phyloP scores from a whole-genome alignment of 768 basidiomycete species.

The Leccinum longicurvipes region DNA sequence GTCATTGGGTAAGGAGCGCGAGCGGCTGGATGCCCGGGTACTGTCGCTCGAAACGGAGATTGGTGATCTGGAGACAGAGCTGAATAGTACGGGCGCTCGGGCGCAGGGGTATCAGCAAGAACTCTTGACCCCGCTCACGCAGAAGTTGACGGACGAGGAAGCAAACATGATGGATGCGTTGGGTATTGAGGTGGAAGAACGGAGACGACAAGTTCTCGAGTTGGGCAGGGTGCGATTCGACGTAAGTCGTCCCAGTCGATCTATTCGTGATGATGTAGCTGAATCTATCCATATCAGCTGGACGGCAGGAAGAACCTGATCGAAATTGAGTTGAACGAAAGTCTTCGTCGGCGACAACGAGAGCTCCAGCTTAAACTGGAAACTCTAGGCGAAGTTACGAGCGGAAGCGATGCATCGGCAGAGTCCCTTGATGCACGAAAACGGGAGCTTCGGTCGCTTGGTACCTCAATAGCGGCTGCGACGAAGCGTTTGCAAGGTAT shows the following conservation, averaged over 20 bases:
- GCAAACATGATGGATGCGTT: slow-evolving; percentile 60
- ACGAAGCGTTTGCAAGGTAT: slow-evolving; percentile 61
- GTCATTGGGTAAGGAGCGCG: slow-evolving; percentile 62
- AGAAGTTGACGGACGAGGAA: slow-evolving; percentile 73
- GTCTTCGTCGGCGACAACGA: slow-evolving; percentile 72
- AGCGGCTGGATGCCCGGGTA: slow-evolving; percentile 60
- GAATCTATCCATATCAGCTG: slow-evolving; percentile 30
- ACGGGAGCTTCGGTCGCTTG: slow-evolving; percentile 67
- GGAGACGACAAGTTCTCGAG: slow-evolving; percentile 68
- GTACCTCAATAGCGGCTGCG: slow-evolving; percentile 61
- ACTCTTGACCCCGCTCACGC: slow-evolving; percentile 68
- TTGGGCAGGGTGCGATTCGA: slow-evolving; percentile 65
- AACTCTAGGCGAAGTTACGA: slow-evolving; percentile 58
- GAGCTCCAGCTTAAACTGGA: slow-evolving; percentile 79
- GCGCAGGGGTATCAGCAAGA: slow-evolving; percentile 65
- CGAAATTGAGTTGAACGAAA: slow-evolving; percentile 93
- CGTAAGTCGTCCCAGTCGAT: slow-evolving; percentile 40
- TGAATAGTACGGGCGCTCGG: slow-evolving; percentile 59
- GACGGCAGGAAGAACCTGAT: slow-evolving; percentile 74
- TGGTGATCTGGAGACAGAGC: slow-evolving; percentile 71
- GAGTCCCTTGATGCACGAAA: slow-evolving; percentile 67
- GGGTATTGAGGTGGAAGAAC: slow-evolving; percentile 70
- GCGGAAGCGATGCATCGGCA: slow-evolving; percentile 52
- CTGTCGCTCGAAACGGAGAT: slow-evolving; percentile 62
- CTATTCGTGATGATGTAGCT: neutral